Base-by-base conservation (phyloP, 495 filamentous ascomycete species). In the Daldinia bambusicola region DNA sequence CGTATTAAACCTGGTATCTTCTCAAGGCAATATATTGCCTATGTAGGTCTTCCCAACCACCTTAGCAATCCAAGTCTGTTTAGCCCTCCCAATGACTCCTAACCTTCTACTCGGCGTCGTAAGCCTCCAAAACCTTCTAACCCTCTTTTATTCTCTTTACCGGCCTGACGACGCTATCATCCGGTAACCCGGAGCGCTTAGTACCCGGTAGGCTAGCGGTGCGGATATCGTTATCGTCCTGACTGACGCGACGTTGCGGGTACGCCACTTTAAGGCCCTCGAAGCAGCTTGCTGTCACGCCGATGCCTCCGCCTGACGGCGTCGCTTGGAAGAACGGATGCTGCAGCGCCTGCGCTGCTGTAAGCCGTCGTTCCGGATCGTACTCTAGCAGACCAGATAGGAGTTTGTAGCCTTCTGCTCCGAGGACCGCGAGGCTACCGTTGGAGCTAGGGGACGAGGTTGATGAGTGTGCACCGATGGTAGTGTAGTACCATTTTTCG, bases 181-280 rank as follows among this genome's bases (percentile, higher is more conserved):
- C 95, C 5, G 92, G 91, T 61, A 97, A 72, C 2, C 93, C 95
- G 67, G 91, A 94, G 52, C 94, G 85, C 81, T 98, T 98, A 1
- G 95, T 97, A 1, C 95, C 95, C 6, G 95, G 93, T 37, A 97
- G 77, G 77, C 92, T 94, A n/a, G 88, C 88, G 0, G 90, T 92
- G 4, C 92, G 85, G 59, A 98, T 97, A 80, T 98, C 95, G 75
- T 96, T 96, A 75, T 97, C 93, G 71, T 98, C 95, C 74, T 95
- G 90, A 58, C 90, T 96, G 6, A 99, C 94, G 45, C 93, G 87
- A 2, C 95, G 89, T 74, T 91, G 88, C 2, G 96, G 95, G 80
- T 99, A 99, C 75, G 95, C 91, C 64, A 86, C 87, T 75, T 91
- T 91, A 55, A 92, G 84, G 0, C 93, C 93, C 74, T 97, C 93